Percentiles rank a stretch among this genome's conserved stretches.
These are phyloP conservation scores for Boechera stricta DNA, from an alignment of 345 rosid genomes.

Conservation along the genomic window DNA sequence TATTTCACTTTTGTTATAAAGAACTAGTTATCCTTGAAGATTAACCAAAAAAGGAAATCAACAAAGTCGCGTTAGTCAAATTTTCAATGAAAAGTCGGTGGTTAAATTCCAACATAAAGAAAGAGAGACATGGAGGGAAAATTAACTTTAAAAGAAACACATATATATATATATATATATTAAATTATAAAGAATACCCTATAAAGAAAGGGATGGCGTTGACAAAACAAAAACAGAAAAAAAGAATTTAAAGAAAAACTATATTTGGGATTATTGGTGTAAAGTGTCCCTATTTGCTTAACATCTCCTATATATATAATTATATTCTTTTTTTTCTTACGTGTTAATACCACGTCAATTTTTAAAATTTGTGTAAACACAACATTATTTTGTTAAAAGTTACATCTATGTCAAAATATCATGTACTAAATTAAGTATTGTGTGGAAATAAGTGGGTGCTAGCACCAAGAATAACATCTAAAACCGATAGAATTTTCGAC, in stretches of 20 bases:
- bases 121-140: neutral
- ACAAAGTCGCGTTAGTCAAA: constrained; percentile 19
- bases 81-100: constrained; percentile 28
- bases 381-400: too few relatives aligned
- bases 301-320: neutral
- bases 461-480: too few relatives aligned
- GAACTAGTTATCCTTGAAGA: neutral
- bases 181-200: neutral
- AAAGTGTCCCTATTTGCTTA: neutral
- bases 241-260: neutral
- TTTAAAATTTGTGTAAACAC: neutral
- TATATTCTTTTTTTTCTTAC: neutral
- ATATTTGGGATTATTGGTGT: neutral
- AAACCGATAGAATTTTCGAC: too few relatives aligned
- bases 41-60: neutral
- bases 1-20: constrained; percentile 3
- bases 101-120: constrained; percentile 1
- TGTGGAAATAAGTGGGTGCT: neutral
- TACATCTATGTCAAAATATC: too few relatives aligned
- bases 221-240: neutral
- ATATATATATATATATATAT: neutral
- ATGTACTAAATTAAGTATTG: neutral
- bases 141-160: too few relatives aligned
- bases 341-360: neutral
- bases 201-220: neutral